Conservation (phyloP, 331 rosid genomes). For the Erythrophleum ivorense region DNA sequence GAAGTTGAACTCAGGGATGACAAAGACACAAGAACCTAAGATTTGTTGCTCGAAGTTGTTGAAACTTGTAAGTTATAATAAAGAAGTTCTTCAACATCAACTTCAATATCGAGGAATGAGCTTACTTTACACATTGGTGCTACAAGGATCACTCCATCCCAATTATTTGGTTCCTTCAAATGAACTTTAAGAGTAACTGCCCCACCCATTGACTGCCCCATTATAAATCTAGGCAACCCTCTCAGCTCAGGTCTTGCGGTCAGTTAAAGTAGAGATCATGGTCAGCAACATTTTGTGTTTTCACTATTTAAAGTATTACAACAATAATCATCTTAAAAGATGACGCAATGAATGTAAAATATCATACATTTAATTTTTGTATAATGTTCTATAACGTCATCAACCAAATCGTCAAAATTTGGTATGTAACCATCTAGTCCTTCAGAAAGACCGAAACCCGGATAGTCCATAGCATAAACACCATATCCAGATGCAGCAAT, state of each 20-base stretch:
- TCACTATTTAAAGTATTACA: slow-evolving; percentile 1
- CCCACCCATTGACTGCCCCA: slow-evolving; percentile 96
- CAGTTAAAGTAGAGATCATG: slow-evolving; percentile 28
- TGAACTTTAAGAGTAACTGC: slow-evolving; percentile 81
- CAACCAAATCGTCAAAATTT: slow-evolving; percentile 69
- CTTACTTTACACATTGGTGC: slow-evolving; percentile 98
- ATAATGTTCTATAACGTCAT: slow-evolving; percentile 78
- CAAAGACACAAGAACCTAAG: background rate
- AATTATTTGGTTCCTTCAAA: slow-evolving; percentile 66
- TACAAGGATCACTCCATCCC: slow-evolving; percentile 86
- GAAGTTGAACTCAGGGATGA: slow-evolving; percentile 18
- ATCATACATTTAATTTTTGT: slow-evolving; percentile 68
- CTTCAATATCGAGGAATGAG: slow-evolving; percentile 18
- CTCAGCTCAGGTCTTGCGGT: slow-evolving; percentile 71
- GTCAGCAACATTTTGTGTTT: slow-evolving; percentile 31
- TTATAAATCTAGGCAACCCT: slow-evolving; percentile 65
- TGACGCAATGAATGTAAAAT: background rate
- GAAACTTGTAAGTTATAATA: background rate
- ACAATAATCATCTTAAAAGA: background rate
- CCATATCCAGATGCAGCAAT: slow-evolving; percentile 80
- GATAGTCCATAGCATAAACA: slow-evolving; percentile 84
- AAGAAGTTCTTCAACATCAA: slow-evolving; percentile 18
- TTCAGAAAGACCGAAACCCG: slow-evolving; percentile 91
- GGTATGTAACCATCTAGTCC: slow-evolving; percentile 84
- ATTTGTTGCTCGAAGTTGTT: background rate